These are phyloP conservation scores for Melocanna baccifera DNA, from an alignment of 176 grass and related monocot species.

Conservation along the genomic window DNA sequence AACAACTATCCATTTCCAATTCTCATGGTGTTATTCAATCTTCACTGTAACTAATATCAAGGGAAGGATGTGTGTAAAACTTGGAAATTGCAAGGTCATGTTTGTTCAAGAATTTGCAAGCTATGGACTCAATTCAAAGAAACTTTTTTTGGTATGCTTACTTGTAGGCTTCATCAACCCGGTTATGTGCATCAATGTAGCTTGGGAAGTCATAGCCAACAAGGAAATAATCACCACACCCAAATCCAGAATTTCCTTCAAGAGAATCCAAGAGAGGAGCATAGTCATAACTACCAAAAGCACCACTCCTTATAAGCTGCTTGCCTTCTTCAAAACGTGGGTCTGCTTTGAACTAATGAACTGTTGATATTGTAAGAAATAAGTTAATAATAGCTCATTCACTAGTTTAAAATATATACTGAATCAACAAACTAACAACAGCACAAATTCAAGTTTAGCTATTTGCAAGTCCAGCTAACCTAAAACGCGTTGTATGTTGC, in stretches of 20 bases:
- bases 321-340: conserved; percentile 94
- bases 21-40: neutral
- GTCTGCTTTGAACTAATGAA: conserved; percentile 89
- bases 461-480: neutral
- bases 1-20: neutral
- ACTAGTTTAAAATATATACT: conserved; percentile 1
- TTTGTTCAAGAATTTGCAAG: conserved; percentile 14
- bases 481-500: neutral
- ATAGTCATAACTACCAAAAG: conserved; percentile 89
- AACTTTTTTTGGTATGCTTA: conserved; percentile 43
- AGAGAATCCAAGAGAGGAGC: conserved; percentile 82
- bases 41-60: neutral
- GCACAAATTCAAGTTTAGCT: neutral
- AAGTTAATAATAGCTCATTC: conserved; percentile 27
- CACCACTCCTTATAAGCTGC: conserved; percentile 63
- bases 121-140: neutral
- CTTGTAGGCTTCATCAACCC: conserved; percentile 94
- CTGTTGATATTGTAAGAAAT: conserved; percentile 42
- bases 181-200: conserved; percentile 76
- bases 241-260: conserved; percentile 93
- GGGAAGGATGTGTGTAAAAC: neutral
- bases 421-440: neutral
- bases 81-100: neutral
- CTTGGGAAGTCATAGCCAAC: conserved; percentile 96
- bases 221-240: conserved; percentile 96